A percentile compares a stretch with the other conserved stretches of the same genome.
phyloP scores from a whole-genome alignment of 2,329 filamentous ascomycete species.

The Cladosporium sp. region DNA sequence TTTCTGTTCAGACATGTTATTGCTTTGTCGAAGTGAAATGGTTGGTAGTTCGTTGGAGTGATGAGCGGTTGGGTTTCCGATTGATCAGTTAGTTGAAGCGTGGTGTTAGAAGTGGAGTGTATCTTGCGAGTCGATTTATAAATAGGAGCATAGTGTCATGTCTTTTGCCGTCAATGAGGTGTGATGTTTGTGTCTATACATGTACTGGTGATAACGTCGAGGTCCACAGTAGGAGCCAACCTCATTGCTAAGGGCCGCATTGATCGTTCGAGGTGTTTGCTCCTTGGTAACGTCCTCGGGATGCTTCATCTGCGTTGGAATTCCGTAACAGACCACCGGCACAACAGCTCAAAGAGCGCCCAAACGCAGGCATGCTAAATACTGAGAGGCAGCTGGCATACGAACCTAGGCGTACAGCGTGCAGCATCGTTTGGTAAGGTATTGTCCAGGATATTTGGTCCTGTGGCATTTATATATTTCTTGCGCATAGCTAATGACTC shows the following conservation, averaged over 20 bases:
- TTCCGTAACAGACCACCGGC: neutral
- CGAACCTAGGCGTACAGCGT: neutral
- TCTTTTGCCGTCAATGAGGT: neutral
- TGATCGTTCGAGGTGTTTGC: neutral
- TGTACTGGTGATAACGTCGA: neutral
- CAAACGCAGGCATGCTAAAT: neutral
- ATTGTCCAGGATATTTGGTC: neutral
- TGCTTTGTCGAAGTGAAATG: neutral
- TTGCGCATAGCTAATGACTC: neutral
- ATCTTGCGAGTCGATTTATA: neutral
- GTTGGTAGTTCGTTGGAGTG: neutral
- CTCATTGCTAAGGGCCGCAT: neutral
- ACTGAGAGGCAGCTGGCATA: neutral
- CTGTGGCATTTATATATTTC: neutral
- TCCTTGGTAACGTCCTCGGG: neutral
- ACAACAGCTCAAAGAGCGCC: neutral
- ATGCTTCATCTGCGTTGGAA: neutral
- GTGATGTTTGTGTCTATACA: neutral
- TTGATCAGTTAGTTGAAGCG: neutral
- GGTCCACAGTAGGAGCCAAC: neutral
- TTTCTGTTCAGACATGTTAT: neutral
- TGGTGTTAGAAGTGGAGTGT: neutral
- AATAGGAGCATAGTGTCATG: neutral
- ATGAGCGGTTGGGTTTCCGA: neutral
- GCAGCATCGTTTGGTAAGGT: neutral